Conservation (phyloP, 495 filamentous ascomycete species). For the Penicillium goetzii region DNA sequence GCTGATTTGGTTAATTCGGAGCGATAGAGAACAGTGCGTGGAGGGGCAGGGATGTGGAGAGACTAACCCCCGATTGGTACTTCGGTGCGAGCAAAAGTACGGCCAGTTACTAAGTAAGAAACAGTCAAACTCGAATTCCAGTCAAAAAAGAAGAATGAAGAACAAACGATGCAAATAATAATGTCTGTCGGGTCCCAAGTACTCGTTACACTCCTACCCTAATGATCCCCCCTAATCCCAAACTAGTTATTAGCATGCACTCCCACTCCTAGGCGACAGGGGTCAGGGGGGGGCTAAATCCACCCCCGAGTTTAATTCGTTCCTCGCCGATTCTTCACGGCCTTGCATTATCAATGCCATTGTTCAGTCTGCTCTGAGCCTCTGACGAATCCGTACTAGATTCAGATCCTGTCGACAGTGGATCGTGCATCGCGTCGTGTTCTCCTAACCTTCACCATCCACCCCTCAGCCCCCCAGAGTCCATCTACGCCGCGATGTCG, state of each 20-base stretch:
- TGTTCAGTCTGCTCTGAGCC: background rate
- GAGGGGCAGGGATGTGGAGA: constrained; percentile 3
- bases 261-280: background rate
- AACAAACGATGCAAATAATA: constrained; percentile 4
- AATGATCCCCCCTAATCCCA: background rate
- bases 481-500: background rate
- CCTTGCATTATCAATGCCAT: background rate
- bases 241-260: background rate
- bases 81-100: constrained; percentile 9
- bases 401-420: background rate
- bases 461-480: background rate
- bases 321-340: background rate
- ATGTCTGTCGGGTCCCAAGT: background rate
- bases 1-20: constrained; percentile 7
- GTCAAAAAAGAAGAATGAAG: background rate
- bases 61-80: constrained; percentile 5
- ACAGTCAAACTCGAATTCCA: background rate
- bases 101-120: too few relatives aligned
- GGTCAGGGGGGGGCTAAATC: too few relatives aligned
- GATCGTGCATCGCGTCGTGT: background rate
- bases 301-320: constrained; percentile 2
- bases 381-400: background rate
- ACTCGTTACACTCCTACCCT: background rate
- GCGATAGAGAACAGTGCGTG: constrained; percentile 2
- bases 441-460: background rate